phyloP scores from a whole-genome alignment of 139 green algal genomes.

The Closterium sp. region DNA sequence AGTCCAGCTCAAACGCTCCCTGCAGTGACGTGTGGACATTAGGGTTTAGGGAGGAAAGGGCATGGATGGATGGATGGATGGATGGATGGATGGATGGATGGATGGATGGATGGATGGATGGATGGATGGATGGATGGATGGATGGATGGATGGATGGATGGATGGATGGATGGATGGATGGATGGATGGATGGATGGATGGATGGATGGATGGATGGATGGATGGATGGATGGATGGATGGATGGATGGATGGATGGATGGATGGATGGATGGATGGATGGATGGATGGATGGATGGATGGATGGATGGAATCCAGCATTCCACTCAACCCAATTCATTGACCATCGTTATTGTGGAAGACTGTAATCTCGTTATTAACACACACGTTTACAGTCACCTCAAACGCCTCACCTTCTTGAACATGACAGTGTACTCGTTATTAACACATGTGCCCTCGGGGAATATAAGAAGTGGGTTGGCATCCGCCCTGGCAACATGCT shows the following conservation, averaged over 20 bases:
- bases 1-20: constrained; percentile 92
- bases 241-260: background rate
- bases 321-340: background rate
- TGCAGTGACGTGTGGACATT: too few relatives aligned
- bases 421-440: constrained; percentile 99
- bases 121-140: too few relatives aligned
- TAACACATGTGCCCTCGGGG: constrained; percentile 99
- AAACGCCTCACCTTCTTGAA: constrained; percentile 81
- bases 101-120: background rate
- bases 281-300: background rate
- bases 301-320: too few relatives aligned
- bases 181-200: background rate
- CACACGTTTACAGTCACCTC: background rate
- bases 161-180: background rate
- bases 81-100: background rate
- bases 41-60: too few relatives aligned
- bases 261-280: background rate
- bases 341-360: too few relatives aligned
- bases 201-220: background rate
- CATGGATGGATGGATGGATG: background rate
- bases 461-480: constrained; percentile 95
- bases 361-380: background rate
- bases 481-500: constrained; percentile 72
- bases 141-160: background rate
- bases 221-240: too few relatives aligned